Evolutionary conservation across 768 basidiomycete species (phyloP).

Genomic region (Amanita jacksonii): DNA sequence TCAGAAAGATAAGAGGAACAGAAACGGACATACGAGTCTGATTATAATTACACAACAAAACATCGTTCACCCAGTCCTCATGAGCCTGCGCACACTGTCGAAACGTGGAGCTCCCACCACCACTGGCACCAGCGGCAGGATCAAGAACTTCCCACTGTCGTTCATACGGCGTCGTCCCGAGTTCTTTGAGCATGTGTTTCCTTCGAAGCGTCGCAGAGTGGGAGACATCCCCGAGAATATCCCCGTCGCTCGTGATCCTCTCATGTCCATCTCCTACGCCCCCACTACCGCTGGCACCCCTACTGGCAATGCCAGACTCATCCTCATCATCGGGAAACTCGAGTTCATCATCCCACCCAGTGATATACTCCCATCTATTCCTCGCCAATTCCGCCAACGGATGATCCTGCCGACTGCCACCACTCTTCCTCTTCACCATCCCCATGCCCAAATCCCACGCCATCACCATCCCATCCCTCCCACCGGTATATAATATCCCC

Average conservation of each 20-base stretch:
- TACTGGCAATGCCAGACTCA: too few species aligned
- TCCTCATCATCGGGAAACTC: slow-evolving; percentile 19
- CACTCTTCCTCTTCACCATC: slow-evolving; percentile 26
- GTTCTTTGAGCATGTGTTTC: slow-evolving; percentile 26
- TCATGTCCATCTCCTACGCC: slow-evolving; percentile 50
- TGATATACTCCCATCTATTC: slow-evolving; percentile 70
- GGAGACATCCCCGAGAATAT: slow-evolving; percentile 65
- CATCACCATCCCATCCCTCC: slow-evolving; percentile 80
- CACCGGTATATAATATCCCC: slow-evolving; percentile 86
- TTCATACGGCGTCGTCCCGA: slow-evolving; percentile 48
- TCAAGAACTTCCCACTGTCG: slow-evolving; percentile 75
- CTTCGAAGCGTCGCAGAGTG: slow-evolving; percentile 17
- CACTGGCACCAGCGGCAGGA: too few species aligned
- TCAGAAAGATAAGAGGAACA: too few species aligned
- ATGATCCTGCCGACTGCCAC: neutral
- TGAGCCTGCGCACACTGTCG: slow-evolving; percentile 86
- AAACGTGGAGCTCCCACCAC: too few species aligned
- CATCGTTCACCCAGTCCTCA: slow-evolving; percentile 95
- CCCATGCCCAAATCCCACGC: slow-evolving; percentile 41
- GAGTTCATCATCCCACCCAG: slow-evolving; percentile 71
- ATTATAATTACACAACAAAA: slow-evolving; percentile 84
- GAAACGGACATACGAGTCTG: slow-evolving; percentile 55
- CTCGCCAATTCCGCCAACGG: slow-evolving; percentile 7
- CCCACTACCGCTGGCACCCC: slow-evolving; percentile 25
- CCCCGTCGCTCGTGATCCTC: slow-evolving; percentile 52